These are phyloP conservation scores for Polyporus arcularius DNA, from an alignment of 768 basidiomycete genomes.

Conservation along the genomic window DNA sequence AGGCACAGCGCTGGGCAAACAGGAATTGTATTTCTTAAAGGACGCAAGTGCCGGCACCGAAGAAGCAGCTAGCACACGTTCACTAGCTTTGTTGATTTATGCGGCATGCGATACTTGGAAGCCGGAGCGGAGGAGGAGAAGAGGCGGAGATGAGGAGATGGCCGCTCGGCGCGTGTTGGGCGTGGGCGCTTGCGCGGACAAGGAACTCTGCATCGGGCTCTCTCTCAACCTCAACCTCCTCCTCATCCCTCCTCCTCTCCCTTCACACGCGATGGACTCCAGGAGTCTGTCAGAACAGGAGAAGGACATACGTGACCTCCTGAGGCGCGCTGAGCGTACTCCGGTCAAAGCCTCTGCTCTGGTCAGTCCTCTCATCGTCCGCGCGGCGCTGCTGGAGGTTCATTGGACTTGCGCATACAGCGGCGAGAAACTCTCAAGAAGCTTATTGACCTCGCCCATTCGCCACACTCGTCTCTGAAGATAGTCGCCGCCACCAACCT, in stretches of 20 bases:
- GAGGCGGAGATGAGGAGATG: too few species aligned
- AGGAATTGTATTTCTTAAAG: too few species aligned
- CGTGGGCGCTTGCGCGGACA: neutral
- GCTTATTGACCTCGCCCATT: constrained; percentile 56
- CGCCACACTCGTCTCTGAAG: constrained; percentile 47
- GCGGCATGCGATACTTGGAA: too few species aligned
- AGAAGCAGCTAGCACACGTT: too few species aligned
- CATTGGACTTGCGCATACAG: constrained; percentile 32
- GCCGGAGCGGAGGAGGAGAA: too few species aligned
- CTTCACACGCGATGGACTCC: constrained; percentile 26
- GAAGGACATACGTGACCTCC: constrained; percentile 39
- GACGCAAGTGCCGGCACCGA: too few species aligned
- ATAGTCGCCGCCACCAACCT: constrained; percentile 60
- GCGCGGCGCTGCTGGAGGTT: constrained; percentile 1
- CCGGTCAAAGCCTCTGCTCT: constrained; percentile 39
- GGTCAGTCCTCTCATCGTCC: constrained; percentile 33
- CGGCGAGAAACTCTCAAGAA: constrained; percentile 52
- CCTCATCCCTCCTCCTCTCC: neutral
- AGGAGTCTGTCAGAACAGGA: constrained; percentile 36
- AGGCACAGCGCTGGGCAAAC: too few species aligned
- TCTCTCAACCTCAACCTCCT: neutral
- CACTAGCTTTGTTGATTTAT: too few species aligned
- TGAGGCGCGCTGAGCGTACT: constrained; percentile 46
- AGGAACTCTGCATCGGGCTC: neutral
- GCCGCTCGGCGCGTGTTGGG: neutral